Evolutionary conservation across 1,284 basidiomycete species (phyloP).

Genomic region (Leccinum griseonigrum): DNA sequence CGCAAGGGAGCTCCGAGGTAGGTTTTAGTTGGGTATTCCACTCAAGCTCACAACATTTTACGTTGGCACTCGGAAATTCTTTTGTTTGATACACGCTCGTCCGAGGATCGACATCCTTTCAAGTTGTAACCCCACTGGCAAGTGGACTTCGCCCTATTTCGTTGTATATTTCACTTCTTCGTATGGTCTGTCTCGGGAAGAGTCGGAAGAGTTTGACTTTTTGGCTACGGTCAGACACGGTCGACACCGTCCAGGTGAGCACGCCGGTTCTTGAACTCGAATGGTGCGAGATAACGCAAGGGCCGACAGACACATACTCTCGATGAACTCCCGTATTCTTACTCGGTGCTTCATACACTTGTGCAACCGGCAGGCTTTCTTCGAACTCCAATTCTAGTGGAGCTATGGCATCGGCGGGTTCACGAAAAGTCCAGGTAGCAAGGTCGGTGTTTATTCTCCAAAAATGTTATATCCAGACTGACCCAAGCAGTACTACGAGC

Average conservation of each 20-base stretch:
- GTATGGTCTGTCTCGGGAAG: conserved; percentile 65
- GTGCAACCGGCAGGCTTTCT: conserved; percentile 58
- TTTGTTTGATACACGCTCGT: conserved; percentile 7
- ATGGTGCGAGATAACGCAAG: conserved; percentile 8
- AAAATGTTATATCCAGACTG: no score
- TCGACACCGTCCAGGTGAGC: conserved; percentile 26
- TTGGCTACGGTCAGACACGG: conserved; percentile 49
- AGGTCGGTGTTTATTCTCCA: no score
- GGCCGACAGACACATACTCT: conserved; percentile 11
- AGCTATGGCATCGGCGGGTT: conserved; percentile 55
- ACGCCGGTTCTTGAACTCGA: background rate
- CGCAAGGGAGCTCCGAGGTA: conserved; percentile 73
- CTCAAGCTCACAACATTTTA: conserved; percentile 71
- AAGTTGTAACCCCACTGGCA: conserved; percentile 37
- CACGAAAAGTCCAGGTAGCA: no score
- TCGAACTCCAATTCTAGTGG: conserved; percentile 61
- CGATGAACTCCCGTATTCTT: conserved; percentile 49
- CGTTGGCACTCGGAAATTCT: conserved; percentile 55
- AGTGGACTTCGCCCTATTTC: conserved; percentile 51
- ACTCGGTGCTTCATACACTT: conserved; percentile 47
- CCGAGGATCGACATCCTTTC: conserved; percentile 1
- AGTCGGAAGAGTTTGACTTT: conserved; percentile 71
- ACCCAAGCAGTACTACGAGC: no score
- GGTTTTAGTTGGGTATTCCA: conserved; percentile 10
- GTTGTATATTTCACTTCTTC: conserved; percentile 70